Base-by-base conservation (phyloP, 2,329 filamentous ascomycete species). In the Botrytis tulipae region DNA sequence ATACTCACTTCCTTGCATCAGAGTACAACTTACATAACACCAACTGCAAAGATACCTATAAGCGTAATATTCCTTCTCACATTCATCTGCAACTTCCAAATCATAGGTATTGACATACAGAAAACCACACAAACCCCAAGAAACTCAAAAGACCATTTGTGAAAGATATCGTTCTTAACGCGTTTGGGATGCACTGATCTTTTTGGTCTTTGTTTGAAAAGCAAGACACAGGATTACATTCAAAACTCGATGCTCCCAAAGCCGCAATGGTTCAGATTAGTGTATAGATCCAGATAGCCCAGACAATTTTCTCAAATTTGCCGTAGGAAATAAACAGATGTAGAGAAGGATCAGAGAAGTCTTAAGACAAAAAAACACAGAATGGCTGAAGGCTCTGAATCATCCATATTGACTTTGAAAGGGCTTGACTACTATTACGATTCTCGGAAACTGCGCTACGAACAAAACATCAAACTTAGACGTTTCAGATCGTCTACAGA, bases 261-360 rank as follows among this genome's bases (percentile, higher is more conserved):
- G 74, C 75, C 7, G 67, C 65, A 61, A 78, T 72, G 3, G 70
- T 73, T 76, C 77, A 78, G 6, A 71, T 29, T 12, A 78, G 35
- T 6, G 77, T 76, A 37, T 75, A 77, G 12, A 62, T 69, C 22
- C 78, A 73, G 12, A 73, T 73, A 22, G 61, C 73, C 32, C 67
- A 78, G 25, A 73, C 75, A 42, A 76, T 22, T 72, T 67, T 7
- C 62, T 75, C 48, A 76, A 77, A n/a, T 35, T 70, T n/a, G 69
- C 20, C 1, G 44, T 46, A 51, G 72, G 54, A 67, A 77, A 75
- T 57, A 78, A 72, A n/a, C 76, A 71, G 46, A 76, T 59, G 57
- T 78, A 79, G 35, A 79, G 76, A 35, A 78, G 40, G 7, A 78
- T 70, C 22, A 78, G 76, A 20, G 74, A 79, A 10, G 71, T 73